These are phyloP conservation scores for Pholiota adiposa DNA, from an alignment of 1,284 basidiomycete genomes.

Conservation along the genomic window DNA sequence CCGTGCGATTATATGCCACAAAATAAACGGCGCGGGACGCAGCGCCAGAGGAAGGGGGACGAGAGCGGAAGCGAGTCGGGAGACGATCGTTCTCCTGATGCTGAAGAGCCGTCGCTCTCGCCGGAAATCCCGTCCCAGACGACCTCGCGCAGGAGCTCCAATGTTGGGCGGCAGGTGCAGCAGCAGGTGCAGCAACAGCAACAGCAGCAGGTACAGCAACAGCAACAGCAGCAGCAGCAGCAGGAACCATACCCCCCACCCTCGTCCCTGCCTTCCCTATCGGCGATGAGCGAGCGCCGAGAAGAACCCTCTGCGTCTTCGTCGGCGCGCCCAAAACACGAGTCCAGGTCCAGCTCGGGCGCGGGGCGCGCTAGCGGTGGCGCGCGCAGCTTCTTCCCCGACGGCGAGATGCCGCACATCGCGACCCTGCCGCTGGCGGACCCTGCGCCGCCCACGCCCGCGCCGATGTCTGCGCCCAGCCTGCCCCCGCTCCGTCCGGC, in stretches of 20 bases:
- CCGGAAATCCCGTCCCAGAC: slow-evolving; percentile 63
- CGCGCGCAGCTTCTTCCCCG: slow-evolving; percentile 50
- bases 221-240: slow-evolving; percentile 35
- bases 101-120: slow-evolving; percentile 66
- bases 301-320: slow-evolving; percentile 37
- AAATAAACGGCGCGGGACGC: slow-evolving; percentile 67
- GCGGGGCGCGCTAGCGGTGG: slow-evolving; percentile 7
- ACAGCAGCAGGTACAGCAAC: slow-evolving; percentile 26
- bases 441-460: slow-evolving; percentile 52
- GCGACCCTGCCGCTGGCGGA: slow-evolving; percentile 65
- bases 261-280: slow-evolving; percentile 41
- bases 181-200: slow-evolving; percentile 30
- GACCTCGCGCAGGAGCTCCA: slow-evolving; percentile 62
- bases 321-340: slow-evolving; percentile 34
- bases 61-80: slow-evolving; percentile 70
- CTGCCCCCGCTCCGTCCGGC: slow-evolving; percentile 65
- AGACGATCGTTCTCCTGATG: slow-evolving; percentile 59
- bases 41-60: slow-evolving; percentile 57
- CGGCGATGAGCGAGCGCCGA: slow-evolving; percentile 41
- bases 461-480: slow-evolving; percentile 61
- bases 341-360: slow-evolving; percentile 10
- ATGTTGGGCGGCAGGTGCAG: slow-evolving; percentile 50
- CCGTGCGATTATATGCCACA: slow-evolving; percentile 80
- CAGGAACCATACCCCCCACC: slow-evolving; percentile 25
- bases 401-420: slow-evolving; percentile 72